Percentiles rank a stretch among this genome's conserved stretches.
Conservation (phyloP, 106 monocot species). For the Cymbidium sinense region DNA sequence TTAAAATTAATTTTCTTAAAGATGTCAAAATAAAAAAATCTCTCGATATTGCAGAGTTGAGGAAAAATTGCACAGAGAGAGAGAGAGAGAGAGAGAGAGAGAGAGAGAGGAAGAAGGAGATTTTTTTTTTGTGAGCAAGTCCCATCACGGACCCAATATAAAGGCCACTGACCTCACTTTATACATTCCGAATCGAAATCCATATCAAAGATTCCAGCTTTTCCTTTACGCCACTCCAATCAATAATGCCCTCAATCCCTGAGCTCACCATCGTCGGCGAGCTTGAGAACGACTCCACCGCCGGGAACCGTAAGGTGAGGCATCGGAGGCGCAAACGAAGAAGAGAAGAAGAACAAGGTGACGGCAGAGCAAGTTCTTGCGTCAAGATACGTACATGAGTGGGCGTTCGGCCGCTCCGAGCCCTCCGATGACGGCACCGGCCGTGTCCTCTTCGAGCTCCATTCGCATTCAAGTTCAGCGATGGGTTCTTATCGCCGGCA, state of each 20-base stretch:
- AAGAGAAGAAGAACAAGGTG: constrained; percentile 21
- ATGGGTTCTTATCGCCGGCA: constrained; percentile 44
- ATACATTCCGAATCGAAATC: not conserved
- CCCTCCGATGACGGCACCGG: not conserved
- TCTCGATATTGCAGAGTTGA: too few relatives aligned
- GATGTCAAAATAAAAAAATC: too few relatives aligned
- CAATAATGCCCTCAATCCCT: constrained; percentile 3
- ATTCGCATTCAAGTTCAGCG: constrained; percentile 41
- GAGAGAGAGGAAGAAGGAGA: too few relatives aligned
- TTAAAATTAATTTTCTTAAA: too few relatives aligned
- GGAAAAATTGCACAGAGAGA: too few relatives aligned
- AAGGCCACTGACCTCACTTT: not conserved
- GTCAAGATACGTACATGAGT: constrained; percentile 23
- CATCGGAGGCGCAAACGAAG: constrained; percentile 14
- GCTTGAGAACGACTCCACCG: not conserved
- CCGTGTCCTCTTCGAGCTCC: constrained; percentile 37
- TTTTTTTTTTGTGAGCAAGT: too few relatives aligned
- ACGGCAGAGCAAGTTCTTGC: constrained; percentile 28
- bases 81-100: too few relatives aligned
- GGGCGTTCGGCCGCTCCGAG: constrained; percentile 18
- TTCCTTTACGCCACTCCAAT: not conserved
- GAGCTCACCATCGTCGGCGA: not conserved
- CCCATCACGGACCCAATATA: not conserved
- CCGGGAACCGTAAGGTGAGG: constrained; percentile 12
- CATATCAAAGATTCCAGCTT: not conserved